Evolutionary conservation across 1,284 basidiomycete genomes (phyloP), one percentile per base, ranked within the genome.

Genomic region (Melampsora americana): DNA sequence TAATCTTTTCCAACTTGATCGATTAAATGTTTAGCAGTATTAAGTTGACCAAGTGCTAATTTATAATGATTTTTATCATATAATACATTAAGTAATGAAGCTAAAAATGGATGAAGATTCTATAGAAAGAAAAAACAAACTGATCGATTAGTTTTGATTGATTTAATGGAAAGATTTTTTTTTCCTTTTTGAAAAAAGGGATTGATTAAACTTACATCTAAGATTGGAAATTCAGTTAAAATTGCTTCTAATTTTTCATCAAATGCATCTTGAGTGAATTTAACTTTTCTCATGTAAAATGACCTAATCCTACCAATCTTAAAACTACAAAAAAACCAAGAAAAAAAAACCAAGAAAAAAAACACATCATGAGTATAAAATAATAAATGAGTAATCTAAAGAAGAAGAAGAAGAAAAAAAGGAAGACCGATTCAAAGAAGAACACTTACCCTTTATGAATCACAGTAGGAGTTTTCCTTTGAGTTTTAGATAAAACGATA

Each of bases 21-120:
- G 80, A 97, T 95, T 67, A 97, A 86, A 86, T 97, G 94, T 66
- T 91, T 87, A 1, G 91, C 91, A 0, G 94, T 97, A 79, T 94
- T 90, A 78, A 97, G 88, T 83, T 97, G 94, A 79, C 95, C 94
- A 30, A 97, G 86, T 5, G 94, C 94, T 70, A 97, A 91, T 85
- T 96, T 97, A 88, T 96, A 97, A 83, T 97, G 94, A 82, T 96
- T 96, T 85, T 96, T 97, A 87, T 97, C 94, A 85, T 97, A 97
- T 46, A 97, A 87, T 14, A 97, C 94, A 83, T 97, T 97, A 86
- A 97, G 89, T 44, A 97, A 86, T 1, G 92, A 94, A 4, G 93
- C 88, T 35, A 96, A 86, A 86, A 97, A 97, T 2, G 94, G 94
- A 83, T 97, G 94, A 9, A 97, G 86, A 82, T 97, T 94, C 92